A percentile compares a stretch with the other conserved stretches of the same genome.
Conservation (phyloP, 805 yeast genomes). For the Sugiyamaella americana region DNA sequence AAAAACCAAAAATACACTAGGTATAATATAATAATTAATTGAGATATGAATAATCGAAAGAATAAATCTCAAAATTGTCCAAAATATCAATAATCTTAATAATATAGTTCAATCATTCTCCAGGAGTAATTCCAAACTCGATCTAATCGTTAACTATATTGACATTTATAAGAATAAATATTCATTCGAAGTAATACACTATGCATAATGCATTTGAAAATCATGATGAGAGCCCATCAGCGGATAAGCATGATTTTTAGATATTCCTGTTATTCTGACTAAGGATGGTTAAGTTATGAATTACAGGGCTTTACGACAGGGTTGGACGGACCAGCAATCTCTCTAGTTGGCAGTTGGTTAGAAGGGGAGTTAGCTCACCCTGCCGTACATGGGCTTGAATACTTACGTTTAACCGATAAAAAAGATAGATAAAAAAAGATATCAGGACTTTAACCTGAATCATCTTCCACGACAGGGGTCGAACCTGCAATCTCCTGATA, state of each 20-base stretch:
- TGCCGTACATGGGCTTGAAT: neutral
- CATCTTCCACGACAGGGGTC: conserved; percentile 51
- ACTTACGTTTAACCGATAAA: conserved; percentile 1
- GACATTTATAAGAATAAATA: no score
- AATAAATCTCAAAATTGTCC: neutral
- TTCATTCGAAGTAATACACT: no score
- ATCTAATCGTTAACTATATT: no score
- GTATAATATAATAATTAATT: no score
- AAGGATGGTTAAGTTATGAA: neutral
- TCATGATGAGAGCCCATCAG: no score
- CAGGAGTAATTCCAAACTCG: no score
- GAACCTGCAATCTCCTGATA: conserved; percentile 53
- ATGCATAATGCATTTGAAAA: no score
- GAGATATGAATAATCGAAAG: no score
- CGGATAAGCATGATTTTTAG: no score
- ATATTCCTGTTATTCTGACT: neutral
- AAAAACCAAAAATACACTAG: no score
- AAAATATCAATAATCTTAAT: neutral
- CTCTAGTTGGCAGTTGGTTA: neutral
- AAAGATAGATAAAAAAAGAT: conserved; percentile 33
- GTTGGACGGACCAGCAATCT: neutral
- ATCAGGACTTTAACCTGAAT: neutral
- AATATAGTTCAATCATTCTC: neutral
- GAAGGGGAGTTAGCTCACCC: neutral
- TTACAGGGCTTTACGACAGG: neutral